Evolutionary conservation across 2,329 filamentous ascomycete species (phyloP).

Genomic region (Achaetomium macrosporum): DNA sequence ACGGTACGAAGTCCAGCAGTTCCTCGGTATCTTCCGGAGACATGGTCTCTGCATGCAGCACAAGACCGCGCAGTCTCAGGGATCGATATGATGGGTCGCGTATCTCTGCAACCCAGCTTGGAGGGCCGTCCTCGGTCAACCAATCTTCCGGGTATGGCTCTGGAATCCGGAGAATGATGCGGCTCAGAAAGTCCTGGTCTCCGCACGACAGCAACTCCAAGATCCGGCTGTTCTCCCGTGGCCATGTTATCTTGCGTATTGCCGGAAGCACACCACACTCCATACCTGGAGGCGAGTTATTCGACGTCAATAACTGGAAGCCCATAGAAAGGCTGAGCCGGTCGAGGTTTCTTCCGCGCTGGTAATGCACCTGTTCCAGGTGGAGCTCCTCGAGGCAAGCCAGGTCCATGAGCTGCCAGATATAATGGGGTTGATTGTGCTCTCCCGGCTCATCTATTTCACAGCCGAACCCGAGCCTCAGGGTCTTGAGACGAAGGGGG

Average conservation of each 20-base stretch:
- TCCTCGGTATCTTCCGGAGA: not conserved
- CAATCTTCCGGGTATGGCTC: too few relatives aligned
- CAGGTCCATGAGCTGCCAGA: not conserved
- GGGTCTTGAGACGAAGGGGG: too few relatives aligned
- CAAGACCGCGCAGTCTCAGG: not conserved
- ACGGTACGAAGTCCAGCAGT: not conserved
- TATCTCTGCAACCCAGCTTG: too few relatives aligned
- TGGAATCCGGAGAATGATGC: too few relatives aligned
- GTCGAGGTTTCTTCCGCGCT: not conserved
- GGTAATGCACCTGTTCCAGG: not conserved
- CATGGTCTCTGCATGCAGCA: not conserved
- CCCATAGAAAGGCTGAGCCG: not conserved
- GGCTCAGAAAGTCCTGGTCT: too few relatives aligned
- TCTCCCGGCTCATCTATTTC: not conserved
- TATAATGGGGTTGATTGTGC: not conserved
- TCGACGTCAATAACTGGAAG: not conserved
- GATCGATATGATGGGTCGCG: too few relatives aligned
- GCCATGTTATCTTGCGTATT: too few relatives aligned
- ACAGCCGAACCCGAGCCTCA: not conserved
- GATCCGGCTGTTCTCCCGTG: too few relatives aligned
- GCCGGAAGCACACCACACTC: too few relatives aligned
- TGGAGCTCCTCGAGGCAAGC: not conserved
- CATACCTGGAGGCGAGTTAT: too few relatives aligned
- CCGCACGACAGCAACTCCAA: too few relatives aligned
- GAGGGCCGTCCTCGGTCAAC: too few relatives aligned